Percentiles rank a stretch among this genome's conserved stretches.
Evolutionary conservation across 192 early-diverging fungal genomes (phyloP).

Genomic region (Coemansia sp.): DNA sequence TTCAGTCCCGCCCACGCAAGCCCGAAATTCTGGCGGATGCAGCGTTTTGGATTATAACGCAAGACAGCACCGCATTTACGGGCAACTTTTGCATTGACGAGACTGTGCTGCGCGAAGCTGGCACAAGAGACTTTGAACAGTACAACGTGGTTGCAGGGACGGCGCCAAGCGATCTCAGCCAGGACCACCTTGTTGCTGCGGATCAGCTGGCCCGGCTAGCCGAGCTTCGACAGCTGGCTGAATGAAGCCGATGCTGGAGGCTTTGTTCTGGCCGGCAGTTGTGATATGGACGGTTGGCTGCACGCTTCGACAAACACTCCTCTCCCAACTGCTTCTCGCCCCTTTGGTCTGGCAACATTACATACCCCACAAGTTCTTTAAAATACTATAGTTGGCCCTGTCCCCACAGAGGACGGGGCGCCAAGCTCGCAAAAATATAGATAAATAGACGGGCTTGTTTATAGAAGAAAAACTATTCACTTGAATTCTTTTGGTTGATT

Average conservation of each 20-base stretch:
- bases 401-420: no score
- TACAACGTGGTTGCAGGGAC: constrained; percentile 29
- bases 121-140: constrained; percentile 57
- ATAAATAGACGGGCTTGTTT: no score
- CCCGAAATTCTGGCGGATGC: constrained; percentile 75
- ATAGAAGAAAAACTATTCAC: no score
- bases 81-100: constrained; percentile 75
- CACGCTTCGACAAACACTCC: no score
- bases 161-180: constrained; percentile 23
- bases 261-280: no score
- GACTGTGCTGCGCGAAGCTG: constrained; percentile 62
- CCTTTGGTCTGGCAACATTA: no score
- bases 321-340: no score
- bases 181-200: constrained; percentile 30
- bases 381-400: no score
- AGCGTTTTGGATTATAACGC: constrained; percentile 58
- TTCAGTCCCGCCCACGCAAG: constrained; percentile 33
- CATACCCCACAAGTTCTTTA: no score
- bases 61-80: constrained; percentile 52
- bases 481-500: no score
- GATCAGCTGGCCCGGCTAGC: constrained; percentile 17
- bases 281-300: no score
- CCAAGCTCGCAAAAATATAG: no score
- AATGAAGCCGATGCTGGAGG: neutral
- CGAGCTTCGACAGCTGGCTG: constrained; percentile 14